Evolutionary conservation across 208 protist genomes (phyloP).

Genomic region (Porcisia hertigi): DNA sequence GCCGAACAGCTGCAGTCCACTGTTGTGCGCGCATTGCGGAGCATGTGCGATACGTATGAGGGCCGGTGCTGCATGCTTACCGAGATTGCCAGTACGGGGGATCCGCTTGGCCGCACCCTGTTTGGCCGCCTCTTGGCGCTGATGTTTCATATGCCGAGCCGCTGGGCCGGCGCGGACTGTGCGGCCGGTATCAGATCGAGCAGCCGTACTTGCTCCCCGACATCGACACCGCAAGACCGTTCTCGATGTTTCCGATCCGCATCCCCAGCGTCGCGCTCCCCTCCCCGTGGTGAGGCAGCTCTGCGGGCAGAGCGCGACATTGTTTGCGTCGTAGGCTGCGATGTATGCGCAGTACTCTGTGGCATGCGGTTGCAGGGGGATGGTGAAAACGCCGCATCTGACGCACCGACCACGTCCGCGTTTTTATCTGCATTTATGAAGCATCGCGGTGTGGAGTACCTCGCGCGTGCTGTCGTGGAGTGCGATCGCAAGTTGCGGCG

Average conservation of each 20-base stretch:
- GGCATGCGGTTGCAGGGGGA: neutral
- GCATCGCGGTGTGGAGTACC: conserved; percentile 28
- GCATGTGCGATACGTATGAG: conserved; percentile 40
- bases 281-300: neutral
- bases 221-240: conserved; percentile 7
- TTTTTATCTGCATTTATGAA: conserved; percentile 28
- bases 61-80: conserved; percentile 60
- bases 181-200: neutral
- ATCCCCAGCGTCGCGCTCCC: neutral
- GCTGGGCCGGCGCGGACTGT: conserved; percentile 5
- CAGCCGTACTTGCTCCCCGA: conserved; percentile 3
- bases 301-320: neutral
- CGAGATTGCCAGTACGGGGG: conserved; percentile 51
- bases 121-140: conserved; percentile 70
- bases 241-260: neutral
- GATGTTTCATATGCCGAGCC: conserved; percentile 41
- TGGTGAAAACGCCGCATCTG: neutral
- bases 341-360: conserved; percentile 17
- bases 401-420: neutral
- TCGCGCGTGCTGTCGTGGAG: conserved; percentile 13
- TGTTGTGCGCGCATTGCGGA: conserved; percentile 34
- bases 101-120: conserved; percentile 56
- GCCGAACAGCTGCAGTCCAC: conserved; percentile 32
- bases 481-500: conserved; percentile 25
- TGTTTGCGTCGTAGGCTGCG: conserved; percentile 20